A percentile compares a stretch with the other conserved stretches of the same genome.
phyloP scores from a whole-genome alignment of 2,329 filamentous ascomycete genomes.

The Fusarium austroafricanum region DNA sequence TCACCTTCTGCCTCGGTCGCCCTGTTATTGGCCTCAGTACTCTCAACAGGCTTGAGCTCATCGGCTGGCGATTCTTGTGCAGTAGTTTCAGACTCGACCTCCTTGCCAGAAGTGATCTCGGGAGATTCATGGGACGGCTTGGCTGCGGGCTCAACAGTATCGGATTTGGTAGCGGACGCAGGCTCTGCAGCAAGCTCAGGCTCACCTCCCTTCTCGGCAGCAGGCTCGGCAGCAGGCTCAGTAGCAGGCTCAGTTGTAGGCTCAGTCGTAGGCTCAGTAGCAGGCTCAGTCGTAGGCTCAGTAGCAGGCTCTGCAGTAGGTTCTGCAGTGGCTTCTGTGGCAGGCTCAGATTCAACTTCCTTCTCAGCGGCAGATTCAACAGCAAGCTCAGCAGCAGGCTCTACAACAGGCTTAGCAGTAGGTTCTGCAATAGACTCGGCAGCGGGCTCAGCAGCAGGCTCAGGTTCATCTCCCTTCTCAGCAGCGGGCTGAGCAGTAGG shows the following conservation, averaged over 20 bases:
- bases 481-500: background rate
- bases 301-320: background rate
- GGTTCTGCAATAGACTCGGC: background rate
- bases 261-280: background rate
- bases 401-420: background rate
- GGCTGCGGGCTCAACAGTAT: background rate
- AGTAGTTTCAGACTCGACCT: conserved; percentile 3
- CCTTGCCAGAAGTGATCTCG: conserved; percentile 1
- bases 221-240: background rate
- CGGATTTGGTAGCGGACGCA: background rate
- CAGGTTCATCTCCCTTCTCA: background rate
- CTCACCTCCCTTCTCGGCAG: no score
- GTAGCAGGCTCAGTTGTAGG: background rate
- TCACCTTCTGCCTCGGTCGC: background rate
- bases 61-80: conserved; percentile 7
- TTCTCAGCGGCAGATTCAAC: background rate
- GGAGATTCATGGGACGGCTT: background rate
- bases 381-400: background rate
- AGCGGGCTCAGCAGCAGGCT: background rate
- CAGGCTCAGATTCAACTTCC: background rate
- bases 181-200: background rate
- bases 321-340: background rate
- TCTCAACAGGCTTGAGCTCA: conserved; percentile 1
- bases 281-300: background rate
- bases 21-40: background rate